Evolutionary conservation across 129 eudicot species (phyloP).

Genomic region (Mikania micrantha): DNA sequence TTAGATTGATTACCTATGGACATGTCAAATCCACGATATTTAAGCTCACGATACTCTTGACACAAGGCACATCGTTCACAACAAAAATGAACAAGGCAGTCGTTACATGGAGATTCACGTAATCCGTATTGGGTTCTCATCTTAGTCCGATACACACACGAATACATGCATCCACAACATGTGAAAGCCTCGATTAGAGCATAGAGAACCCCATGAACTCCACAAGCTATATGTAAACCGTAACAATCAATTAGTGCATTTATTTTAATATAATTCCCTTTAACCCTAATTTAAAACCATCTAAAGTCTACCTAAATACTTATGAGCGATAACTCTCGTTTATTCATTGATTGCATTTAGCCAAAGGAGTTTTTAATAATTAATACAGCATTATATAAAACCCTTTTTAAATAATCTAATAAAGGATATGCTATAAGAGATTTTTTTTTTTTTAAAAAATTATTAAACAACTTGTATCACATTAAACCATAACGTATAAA

Average conservation of each 20-base stretch:
- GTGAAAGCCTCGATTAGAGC: constrained; percentile 13
- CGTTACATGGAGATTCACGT: constrained; percentile 38
- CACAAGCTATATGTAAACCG: constrained; percentile 36
- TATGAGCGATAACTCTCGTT: too few relatives aligned
- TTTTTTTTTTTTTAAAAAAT: too few relatives aligned
- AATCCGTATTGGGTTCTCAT: constrained; percentile 43
- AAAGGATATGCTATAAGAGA: too few relatives aligned
- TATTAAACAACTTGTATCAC: too few relatives aligned
- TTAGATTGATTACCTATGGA: constrained; percentile 25
- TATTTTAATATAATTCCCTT: too few relatives aligned
- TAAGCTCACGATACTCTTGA: constrained; percentile 69
- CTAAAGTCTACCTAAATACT: too few relatives aligned
- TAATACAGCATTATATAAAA: too few relatives aligned
- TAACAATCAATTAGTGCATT: background rate
- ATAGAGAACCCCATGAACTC: constrained; percentile 33
- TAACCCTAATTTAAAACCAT: too few relatives aligned
- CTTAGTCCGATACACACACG: constrained; percentile 41
- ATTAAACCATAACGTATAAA: too few relatives aligned
- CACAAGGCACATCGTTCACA: constrained; percentile 56
- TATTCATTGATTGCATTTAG: too few relatives aligned
- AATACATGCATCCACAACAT: constrained; percentile 46
- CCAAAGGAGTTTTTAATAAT: too few relatives aligned
- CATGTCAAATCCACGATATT: constrained; percentile 50
- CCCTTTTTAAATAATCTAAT: too few relatives aligned
- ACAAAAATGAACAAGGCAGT: constrained; percentile 45